Evolutionary conservation across 805 yeast genomes (phyloP).

Genomic region (Saturnispora gosingensis): DNA sequence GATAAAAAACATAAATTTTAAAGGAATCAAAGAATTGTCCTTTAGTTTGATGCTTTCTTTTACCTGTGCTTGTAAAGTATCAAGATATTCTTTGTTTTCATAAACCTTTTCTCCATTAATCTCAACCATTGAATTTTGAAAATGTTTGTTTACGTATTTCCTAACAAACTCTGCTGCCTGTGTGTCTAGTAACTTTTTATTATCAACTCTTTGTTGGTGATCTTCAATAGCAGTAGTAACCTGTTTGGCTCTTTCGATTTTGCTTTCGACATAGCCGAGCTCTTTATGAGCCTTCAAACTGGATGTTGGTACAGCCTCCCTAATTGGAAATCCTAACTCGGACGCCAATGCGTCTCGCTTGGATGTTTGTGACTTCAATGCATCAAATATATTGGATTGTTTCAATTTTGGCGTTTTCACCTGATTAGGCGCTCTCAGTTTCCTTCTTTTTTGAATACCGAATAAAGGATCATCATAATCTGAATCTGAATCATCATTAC

Average conservation of each 20-base stretch:
- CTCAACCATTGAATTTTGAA: not conserved
- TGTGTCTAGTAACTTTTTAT: not conserved
- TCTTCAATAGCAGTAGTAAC: not conserved
- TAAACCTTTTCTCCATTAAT: not conserved
- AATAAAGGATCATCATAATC: conserved; percentile 6
- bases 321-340: conserved; percentile 3
- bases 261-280: not conserved
- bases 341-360: not conserved
- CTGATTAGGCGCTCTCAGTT: not conserved
- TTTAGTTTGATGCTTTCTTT: not conserved
- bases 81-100: not conserved
- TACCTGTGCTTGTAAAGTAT: not conserved
- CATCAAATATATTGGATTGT: conserved; percentile 1
- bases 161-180: not conserved
- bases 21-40: not conserved
- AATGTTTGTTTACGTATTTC: not conserved
- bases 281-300: not conserved
- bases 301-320: not conserved
- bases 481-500: not conserved
- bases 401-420: not conserved
- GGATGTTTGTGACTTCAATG: not conserved
- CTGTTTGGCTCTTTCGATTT: not conserved
- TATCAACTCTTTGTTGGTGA: not conserved
- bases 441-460: not conserved
- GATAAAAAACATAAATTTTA: not conserved